Percentiles rank a stretch among this genome's conserved stretches.
phyloP scores from a whole-genome alignment of 148 eudicot genomes.

The Camellia granthamiana region DNA sequence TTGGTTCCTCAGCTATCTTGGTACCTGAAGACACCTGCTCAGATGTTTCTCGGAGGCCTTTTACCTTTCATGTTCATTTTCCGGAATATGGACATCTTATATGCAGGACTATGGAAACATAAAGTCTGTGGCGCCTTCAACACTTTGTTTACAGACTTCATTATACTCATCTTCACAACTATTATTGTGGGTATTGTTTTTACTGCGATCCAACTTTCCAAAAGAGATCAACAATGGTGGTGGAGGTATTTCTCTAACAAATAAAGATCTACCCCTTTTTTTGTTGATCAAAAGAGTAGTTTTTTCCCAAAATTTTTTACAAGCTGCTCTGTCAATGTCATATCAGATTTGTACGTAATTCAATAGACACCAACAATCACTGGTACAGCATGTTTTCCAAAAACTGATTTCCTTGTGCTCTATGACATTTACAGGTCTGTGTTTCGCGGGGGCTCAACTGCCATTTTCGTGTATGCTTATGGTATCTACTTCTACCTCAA shows the following conservation, averaged over 20 bases:
- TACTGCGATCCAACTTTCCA: neutral
- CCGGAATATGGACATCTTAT: neutral
- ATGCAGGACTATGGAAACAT: neutral
- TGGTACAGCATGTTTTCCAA: too few species aligned
- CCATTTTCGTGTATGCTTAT: conserved; percentile 6
- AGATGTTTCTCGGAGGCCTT: neutral
- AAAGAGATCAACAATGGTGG: neutral
- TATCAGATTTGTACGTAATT: too few species aligned
- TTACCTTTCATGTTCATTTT: neutral
- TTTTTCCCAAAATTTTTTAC: too few species aligned
- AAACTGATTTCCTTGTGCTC: neutral
- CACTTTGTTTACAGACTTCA: neutral
- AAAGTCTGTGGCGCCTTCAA: neutral
- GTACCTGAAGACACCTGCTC: neutral
- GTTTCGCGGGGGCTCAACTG: conserved; percentile 7
- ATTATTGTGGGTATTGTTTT: neutral
- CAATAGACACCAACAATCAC: too few species aligned
- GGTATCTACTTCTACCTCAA: neutral
- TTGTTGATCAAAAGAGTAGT: too few species aligned
- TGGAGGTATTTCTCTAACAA: neutral
- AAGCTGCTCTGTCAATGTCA: too few species aligned
- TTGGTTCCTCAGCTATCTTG: neutral
- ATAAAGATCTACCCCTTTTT: too few species aligned
- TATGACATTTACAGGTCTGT: neutral
- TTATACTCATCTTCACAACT: neutral